These are phyloP conservation scores for Gynandropsis gynandra DNA, from an alignment of 345 rosid genomes.

Conservation along the genomic window DNA sequence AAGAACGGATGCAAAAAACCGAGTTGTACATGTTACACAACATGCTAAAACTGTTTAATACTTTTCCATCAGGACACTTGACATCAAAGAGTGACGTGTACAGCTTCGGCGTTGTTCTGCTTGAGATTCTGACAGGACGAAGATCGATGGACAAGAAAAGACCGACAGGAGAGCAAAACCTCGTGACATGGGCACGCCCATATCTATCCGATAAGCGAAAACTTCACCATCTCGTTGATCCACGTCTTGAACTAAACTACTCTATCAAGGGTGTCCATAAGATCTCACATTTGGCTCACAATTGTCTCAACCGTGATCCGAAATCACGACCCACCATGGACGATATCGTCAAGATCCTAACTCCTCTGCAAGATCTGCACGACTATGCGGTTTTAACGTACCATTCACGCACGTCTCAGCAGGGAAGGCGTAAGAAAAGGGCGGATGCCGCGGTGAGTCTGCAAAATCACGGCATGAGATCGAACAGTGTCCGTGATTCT, in stretches of 20 bases:
- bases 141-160: constrained; percentile 97
- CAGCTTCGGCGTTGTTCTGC: constrained; percentile 91
- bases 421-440: constrained; percentile 60
- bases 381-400: constrained; percentile 61
- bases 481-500: constrained; percentile 45
- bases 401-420: constrained; percentile 54
- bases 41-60: no score
- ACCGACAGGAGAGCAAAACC: constrained; percentile 80
- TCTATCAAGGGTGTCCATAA: constrained; percentile 74
- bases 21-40: background rate
- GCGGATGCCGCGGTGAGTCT: constrained; percentile 38
- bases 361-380: constrained; percentile 54
- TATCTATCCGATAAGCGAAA: constrained; percentile 76
- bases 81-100: constrained; percentile 93
- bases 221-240: constrained; percentile 68
- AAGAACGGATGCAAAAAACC: constrained; percentile 50
- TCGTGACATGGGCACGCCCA: constrained; percentile 87
- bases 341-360: constrained; percentile 53
- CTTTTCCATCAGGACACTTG: constrained; percentile 61
- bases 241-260: constrained; percentile 80
- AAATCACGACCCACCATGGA: constrained; percentile 72
- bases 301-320: constrained; percentile 62
- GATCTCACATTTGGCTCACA: constrained; percentile 57
- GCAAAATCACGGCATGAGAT: constrained; percentile 19
- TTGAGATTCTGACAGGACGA: constrained; percentile 86